Percentiles rank a stretch among this genome's conserved stretches.
Conservation (phyloP, 1,139 yeast genomes). For the Pichia sp. region DNA sequence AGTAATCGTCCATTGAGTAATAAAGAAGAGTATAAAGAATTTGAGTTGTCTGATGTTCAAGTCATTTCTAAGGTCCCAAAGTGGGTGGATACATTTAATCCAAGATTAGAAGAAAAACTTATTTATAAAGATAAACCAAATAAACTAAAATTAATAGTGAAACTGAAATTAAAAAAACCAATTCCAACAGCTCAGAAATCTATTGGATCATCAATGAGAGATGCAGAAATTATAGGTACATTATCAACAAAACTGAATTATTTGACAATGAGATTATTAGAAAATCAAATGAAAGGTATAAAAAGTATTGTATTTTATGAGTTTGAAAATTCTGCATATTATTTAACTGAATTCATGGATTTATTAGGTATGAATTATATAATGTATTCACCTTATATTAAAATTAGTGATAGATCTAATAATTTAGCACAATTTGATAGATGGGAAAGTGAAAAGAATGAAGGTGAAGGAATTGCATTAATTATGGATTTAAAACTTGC, state of each 20-base stretch:
- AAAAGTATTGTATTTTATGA: conserved; percentile 65
- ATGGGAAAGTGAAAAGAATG: conserved; percentile 33
- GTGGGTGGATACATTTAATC: conserved; percentile 26
- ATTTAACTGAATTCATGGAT: conserved; percentile 59
- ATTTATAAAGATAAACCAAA: conserved; percentile 2
- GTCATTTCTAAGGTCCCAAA: conserved; percentile 22
- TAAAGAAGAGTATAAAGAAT: conserved; percentile 24
- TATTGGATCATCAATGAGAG: conserved; percentile 27
- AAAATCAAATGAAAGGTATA: conserved; percentile 39
- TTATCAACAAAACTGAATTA: conserved; percentile 60
- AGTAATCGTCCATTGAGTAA: conserved; percentile 19
- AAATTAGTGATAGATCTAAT: conserved; percentile 44
- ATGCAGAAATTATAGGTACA: conserved; percentile 47
- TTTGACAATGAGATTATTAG: conserved; percentile 46
- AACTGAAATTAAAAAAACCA: conserved; percentile 2
- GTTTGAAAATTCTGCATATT: conserved; percentile 65
- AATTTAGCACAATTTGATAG: conserved; percentile 48
- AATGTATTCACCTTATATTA: conserved; percentile 57
- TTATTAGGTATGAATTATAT: conserved; percentile 53
- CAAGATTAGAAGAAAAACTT: conserved; percentile 21
- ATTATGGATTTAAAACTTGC: conserved; percentile 66
- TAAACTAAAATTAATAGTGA: not conserved
- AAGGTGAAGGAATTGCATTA: conserved; percentile 39
- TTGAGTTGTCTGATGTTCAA: conserved; percentile 23
- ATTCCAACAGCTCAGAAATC: too few species aligned